Conservation (phyloP, 176 grass and related monocot genomes). For the Juncus inflexus region DNA sequence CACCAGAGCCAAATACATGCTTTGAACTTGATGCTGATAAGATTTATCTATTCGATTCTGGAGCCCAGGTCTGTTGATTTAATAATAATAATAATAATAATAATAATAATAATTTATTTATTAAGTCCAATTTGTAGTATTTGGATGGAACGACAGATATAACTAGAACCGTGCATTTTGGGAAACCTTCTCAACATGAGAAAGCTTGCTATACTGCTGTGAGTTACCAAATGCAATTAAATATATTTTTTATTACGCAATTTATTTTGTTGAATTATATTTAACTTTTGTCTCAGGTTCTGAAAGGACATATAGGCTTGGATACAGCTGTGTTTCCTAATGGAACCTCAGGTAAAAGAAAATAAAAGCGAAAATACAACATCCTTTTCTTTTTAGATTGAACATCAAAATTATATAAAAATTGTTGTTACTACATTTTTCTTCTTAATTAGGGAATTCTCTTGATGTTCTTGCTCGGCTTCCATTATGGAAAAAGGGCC, state of each 20-base stretch:
- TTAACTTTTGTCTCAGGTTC: conserved; percentile 47
- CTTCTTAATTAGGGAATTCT: conserved; percentile 50
- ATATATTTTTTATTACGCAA: background rate
- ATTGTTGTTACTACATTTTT: background rate
- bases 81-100: no score
- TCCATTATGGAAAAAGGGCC: conserved; percentile 80
- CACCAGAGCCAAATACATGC: conserved; percentile 67
- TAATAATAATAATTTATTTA: no score
- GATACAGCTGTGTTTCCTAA: conserved; percentile 75
- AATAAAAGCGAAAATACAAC: conserved; percentile 4
- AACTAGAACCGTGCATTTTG: conserved; percentile 97
- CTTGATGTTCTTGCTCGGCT: conserved; percentile 88
- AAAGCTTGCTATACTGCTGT: conserved; percentile 96
- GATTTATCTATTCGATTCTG: conserved; percentile 98
- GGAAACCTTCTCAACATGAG: conserved; percentile 88
- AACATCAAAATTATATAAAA: background rate
- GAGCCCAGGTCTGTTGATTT: conserved; percentile 63
- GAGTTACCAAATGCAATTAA: conserved; percentile 27
- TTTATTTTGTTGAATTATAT: background rate
- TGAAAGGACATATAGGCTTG: conserved; percentile 85
- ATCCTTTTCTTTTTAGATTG: background rate
- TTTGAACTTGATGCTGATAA: conserved; percentile 89
- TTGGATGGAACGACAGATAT: conserved; percentile 98
- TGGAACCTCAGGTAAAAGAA: conserved; percentile 76
- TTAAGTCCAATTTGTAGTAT: conserved; percentile 44